These are phyloP conservation scores for Ascochyta rabiei DNA, from an alignment of 2,329 filamentous ascomycete genomes.

Conservation along the genomic window DNA sequence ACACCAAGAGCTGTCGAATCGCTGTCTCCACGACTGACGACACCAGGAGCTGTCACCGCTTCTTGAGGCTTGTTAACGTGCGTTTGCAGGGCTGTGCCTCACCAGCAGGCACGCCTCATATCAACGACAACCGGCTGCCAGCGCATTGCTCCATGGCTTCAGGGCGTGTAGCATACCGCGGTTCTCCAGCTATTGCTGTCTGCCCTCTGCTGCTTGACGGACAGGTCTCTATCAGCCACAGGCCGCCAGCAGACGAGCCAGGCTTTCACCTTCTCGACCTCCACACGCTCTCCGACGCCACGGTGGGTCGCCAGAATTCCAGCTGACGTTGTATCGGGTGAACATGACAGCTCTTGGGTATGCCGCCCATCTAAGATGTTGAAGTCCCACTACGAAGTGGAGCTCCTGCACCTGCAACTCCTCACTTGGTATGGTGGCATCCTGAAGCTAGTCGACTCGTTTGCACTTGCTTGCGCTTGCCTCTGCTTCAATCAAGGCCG, in stretches of 20 bases:
- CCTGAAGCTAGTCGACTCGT: slow-evolving; percentile 5
- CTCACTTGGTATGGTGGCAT: slow-evolving; percentile 8
- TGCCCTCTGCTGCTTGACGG: slow-evolving; percentile 16
- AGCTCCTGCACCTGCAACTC: slow-evolving; percentile 20
- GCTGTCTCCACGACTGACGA: slow-evolving; percentile 25
- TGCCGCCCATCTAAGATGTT: slow-evolving; percentile 14
- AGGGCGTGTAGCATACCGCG: slow-evolving; percentile 21
- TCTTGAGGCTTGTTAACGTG: slow-evolving; percentile 8
- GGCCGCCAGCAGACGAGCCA: slow-evolving; percentile 25
- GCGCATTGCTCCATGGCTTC: slow-evolving; percentile 30
- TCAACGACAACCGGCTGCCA: slow-evolving; percentile 30
- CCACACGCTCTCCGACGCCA: slow-evolving; percentile 23
- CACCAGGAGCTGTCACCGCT: slow-evolving; percentile 24
- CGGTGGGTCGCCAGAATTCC: slow-evolving; percentile 25
- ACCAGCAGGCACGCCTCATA: slow-evolving; percentile 26
- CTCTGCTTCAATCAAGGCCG: not conserved
- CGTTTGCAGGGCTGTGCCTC: slow-evolving; percentile 32
- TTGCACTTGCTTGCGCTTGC: not conserved
- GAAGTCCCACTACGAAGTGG: slow-evolving; percentile 17
- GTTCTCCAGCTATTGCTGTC: slow-evolving; percentile 14
- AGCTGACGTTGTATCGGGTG: slow-evolving; percentile 24
- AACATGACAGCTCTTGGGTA: slow-evolving; percentile 19
- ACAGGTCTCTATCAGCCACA: slow-evolving; percentile 25
- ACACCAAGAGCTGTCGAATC: slow-evolving; percentile 31
- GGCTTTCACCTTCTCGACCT: slow-evolving; percentile 3